Evolutionary conservation across 208 protist genomes (phyloP), one percentile per base, ranked within the genome.

Genomic region (Acanthamoeba sp.): DNA sequence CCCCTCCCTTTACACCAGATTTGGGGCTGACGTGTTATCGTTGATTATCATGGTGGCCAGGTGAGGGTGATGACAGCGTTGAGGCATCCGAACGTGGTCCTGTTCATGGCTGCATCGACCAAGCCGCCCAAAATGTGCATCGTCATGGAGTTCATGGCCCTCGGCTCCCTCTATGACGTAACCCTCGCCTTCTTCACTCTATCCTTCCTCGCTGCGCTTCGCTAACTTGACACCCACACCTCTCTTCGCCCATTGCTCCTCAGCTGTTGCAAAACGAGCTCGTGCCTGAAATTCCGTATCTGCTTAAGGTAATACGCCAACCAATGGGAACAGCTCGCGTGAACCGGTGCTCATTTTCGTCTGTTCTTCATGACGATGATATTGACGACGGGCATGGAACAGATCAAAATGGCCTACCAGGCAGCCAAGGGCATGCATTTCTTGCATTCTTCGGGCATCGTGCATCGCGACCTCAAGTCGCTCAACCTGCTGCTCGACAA

Each of bases 401-500:
- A 69, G 59, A 69, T 57, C 76, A 85, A 85, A n/a, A 85, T 85
- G 76, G 76, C 42, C 10, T 85, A 85, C 29, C 76, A 85, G 76
- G 76, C 76, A 45, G 76, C 76, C 45, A 85, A 85, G 45, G 76
- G 76, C 27, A 85, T 85, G 76, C 76, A 85, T n/a, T 85, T 85
- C 76, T 45, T 85, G 27, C 76, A 85, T 32, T 73, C 52, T 0
- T 76, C 52, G 42, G 85, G 85, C 38, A 91, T 91, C 59, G 85
- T 91, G 52, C 85, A 91, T 20, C 40, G 89, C 29, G 89, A 93
- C 42, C 64, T 93, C 27, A 93, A 93, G 48, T 84, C 64, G 16
- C 66, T 93, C 40, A 93, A 93, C 69, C 52, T 93, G 32, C 36
- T 93, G 59, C 69, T 93, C 20, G 89, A 93, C 29, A 57, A 55